Conservation (phyloP, 2,329 filamentous ascomycete genomes). For the Aspergillus proliferans region DNA sequence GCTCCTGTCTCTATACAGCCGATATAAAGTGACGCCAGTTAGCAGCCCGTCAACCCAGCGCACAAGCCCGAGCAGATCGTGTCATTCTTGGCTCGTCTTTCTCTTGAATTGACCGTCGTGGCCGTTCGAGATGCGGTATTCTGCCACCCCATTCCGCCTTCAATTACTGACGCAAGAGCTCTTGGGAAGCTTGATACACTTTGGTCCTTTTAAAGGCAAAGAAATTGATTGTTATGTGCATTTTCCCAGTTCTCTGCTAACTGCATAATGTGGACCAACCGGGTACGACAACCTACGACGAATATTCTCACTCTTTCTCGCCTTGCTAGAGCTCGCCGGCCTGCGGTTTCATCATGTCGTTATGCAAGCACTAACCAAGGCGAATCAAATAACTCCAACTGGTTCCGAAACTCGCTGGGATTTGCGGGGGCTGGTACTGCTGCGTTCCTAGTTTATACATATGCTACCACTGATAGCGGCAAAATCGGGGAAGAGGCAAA, state of each 20-base stretch:
- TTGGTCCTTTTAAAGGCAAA: constrained; percentile 19
- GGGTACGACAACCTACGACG: constrained; percentile 18
- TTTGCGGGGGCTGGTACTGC: constrained; percentile 26
- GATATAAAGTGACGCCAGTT: background rate
- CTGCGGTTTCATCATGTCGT: constrained; percentile 18
- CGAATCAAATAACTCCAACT: constrained; percentile 14
- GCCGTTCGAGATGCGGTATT: constrained; percentile 23
- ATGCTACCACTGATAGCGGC: constrained; percentile 14
- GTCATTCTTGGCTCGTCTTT: background rate
- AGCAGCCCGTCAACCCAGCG: background rate
- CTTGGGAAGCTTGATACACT: background rate
- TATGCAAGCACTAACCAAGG: constrained; percentile 23
- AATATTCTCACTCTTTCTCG: constrained; percentile 17
- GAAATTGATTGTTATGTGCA: constrained; percentile 6
- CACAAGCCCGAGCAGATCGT: background rate
- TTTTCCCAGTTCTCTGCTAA: constrained; percentile 1
- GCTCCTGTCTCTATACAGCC: background rate
- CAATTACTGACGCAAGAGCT: constrained; percentile 20
- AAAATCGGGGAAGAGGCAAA: constrained; percentile 14
- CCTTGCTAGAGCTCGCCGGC: constrained; percentile 12
- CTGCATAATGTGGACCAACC: constrained; percentile 22
- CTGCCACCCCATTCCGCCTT: constrained; percentile 28
- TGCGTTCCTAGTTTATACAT: constrained; percentile 27
- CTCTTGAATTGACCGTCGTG: constrained; percentile 11
- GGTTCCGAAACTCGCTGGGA: constrained; percentile 26